Percentiles rank a stretch among this genome's conserved stretches.
phyloP scores from a whole-genome alignment of 345 rosid species.

The Eutrema japonicum region DNA sequence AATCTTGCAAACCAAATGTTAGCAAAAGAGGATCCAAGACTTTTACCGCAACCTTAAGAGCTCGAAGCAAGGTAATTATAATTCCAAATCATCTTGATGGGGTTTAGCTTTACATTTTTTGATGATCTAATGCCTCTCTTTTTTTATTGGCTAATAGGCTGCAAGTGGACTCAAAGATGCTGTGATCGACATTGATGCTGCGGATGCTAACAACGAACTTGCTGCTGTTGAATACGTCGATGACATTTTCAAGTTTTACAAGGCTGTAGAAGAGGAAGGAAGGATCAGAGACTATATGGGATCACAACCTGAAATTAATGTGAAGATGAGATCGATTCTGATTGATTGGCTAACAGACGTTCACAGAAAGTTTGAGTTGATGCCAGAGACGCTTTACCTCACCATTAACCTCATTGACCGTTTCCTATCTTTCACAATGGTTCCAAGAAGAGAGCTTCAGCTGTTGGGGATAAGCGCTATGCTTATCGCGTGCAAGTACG shows the following conservation, averaged over 20 bases:
- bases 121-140: background rate
- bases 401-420: slow-evolving; percentile 33
- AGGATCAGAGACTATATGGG: slow-evolving; percentile 28
- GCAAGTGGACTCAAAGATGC: slow-evolving; percentile 51
- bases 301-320: slow-evolving; percentile 34
- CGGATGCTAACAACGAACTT: slow-evolving; percentile 60
- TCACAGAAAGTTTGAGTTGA: slow-evolving; percentile 36
- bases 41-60: slow-evolving; percentile 64
- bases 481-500: slow-evolving; percentile 89
- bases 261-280: slow-evolving; percentile 13
- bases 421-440: slow-evolving; percentile 53
- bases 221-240: slow-evolving; percentile 42
- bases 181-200: slow-evolving; percentile 52
- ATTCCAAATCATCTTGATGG: too few relatives aligned
- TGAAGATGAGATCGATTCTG: slow-evolving; percentile 34
- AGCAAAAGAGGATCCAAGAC: slow-evolving; percentile 52
- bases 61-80: slow-evolving; percentile 71
- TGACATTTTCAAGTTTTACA: slow-evolving; percentile 30
- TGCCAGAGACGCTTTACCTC: slow-evolving; percentile 39
- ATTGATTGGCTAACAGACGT: slow-evolving; percentile 25
- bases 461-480: slow-evolving; percentile 77
- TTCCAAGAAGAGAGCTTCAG: slow-evolving; percentile 73
- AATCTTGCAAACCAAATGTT: slow-evolving; percentile 42
- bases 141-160: slow-evolving; percentile 42
- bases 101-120: background rate